Base-by-base conservation (phyloP, 768 basidiomycete genomes). In the Serendipita indica region DNA sequence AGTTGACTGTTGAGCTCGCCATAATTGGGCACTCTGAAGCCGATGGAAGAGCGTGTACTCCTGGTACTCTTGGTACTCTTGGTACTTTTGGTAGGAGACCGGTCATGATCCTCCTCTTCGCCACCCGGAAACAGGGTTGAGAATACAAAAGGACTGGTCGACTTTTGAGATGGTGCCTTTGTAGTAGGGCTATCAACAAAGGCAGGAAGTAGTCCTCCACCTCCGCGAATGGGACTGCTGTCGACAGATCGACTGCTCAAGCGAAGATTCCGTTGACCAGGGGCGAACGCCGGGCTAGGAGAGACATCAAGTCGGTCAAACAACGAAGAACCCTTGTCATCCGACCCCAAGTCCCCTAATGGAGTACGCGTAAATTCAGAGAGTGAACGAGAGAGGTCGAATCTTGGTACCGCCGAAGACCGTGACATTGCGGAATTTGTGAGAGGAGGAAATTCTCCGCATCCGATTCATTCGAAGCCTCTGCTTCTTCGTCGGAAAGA, bases 171-270 rank as follows among this genome's bases (percentile, higher is more conserved):
- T 7, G 10, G 10, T 10, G 22, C n/a, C 32, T 54, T 33, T 2
- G 30, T 16, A 16, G 22, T 54, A n/a, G 41, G 27, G 22, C 22
- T 16, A 12, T n/a, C 49, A 10, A n/a, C 49, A 28, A 54, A 54
- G 7, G 49, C 49, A 54, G 49, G 49, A n/a, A 54, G 25, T 27
- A 54, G 41, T 43, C 41, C 41, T 43, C n/a, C n/a, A n/a, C n/a
- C n/a, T n/a, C n/a, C n/a, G n/a, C n/a, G n/a, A n/a, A n/a, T 18
- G 18, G 41, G 41, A n/a, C 41, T 43, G n/a, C 18, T 18, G 27
- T 43, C 41, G n/a, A 25, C 41, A 18, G 41, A 43, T 43, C n/a
- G 41, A 25, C 18, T 18, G 41, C 18, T n/a, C 18, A 7, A 43
- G 41, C 41, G 20, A 22, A 28, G 32, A 54, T 28, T 18, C 22